Evolutionary conservation across 2,329 filamentous ascomycete species (phyloP).

Genomic region (Triangularia setosa): DNA sequence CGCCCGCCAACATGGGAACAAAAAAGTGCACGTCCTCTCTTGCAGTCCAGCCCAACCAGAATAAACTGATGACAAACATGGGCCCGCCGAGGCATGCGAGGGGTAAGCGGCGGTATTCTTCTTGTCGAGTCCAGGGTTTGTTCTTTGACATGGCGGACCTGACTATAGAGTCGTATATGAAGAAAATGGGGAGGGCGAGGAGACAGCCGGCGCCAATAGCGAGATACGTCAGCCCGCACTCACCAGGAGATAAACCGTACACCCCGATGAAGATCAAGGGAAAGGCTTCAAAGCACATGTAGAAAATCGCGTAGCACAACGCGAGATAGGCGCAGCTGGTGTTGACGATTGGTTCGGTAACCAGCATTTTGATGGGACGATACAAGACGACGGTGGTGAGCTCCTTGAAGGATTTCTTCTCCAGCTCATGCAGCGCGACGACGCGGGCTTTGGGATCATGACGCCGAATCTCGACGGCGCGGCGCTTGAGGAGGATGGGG

Average conservation of each 20-base stretch:
- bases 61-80: constrained; percentile 52
- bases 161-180: constrained; percentile 61
- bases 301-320: constrained; percentile 62
- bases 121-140: constrained; percentile 55
- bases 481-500: constrained; percentile 53
- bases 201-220: constrained; percentile 62
- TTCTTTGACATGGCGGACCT: constrained; percentile 45
- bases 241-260: constrained; percentile 61
- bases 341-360: constrained; percentile 69
- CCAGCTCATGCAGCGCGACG: constrained; percentile 60
- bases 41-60: constrained; percentile 61
- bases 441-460: constrained; percentile 49
- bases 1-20: constrained; percentile 55
- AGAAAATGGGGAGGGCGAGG: constrained; percentile 57
- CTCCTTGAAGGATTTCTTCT: constrained; percentile 53
- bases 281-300: constrained; percentile 75
- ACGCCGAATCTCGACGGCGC: constrained; percentile 55
- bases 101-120: constrained; percentile 67
- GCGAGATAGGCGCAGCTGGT: constrained; percentile 68
- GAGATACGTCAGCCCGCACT: constrained; percentile 64
- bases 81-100: constrained; percentile 68
- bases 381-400: constrained; percentile 67
- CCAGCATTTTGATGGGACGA: constrained; percentile 67
- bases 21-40: constrained; percentile 46
- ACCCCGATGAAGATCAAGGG: constrained; percentile 62